Base-by-base conservation (phyloP, 1,284 basidiomycete species). In the Naganishia albida region DNA sequence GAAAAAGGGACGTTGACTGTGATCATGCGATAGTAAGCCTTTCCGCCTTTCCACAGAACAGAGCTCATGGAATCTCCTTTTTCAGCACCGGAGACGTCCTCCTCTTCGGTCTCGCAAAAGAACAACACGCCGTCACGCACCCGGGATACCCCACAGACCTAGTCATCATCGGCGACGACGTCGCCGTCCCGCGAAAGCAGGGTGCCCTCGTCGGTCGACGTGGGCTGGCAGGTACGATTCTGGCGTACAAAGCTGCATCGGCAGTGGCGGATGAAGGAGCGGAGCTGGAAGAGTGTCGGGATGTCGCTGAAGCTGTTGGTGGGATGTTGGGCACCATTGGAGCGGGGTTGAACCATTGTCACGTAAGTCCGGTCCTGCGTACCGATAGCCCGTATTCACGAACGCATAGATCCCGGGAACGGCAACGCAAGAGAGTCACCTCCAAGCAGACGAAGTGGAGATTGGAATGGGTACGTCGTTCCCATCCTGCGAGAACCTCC, bases 161-260 rank as follows among this genome's bases (percentile, higher is more conserved):
- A 68, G 81, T 95, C 46, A 84, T 93, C 66, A 92, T 96, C 13
- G 91, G 88, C 8, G 93, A 97, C 76, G 93, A 97, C 76, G 91
- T 94, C 16, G 87, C 91, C 1, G 93, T 97, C 16, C 88, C 89
- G 2, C 84, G 83, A 69, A 68, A 74, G 59, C 79, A 80, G 68
- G 80, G 79, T 13, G 70, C 71, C 20, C 75, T 80, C 44, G 79
- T 80, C 44, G 79, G 80, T n/a, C 71, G 79, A 56, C 69, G 91
- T 75, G 92, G 92, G 59, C 84, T 94, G 8, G 91, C 92, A 0
- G 93, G 93, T 1, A 93, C 91, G 1, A 87, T 92, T 7, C 80
- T 97, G 12, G 90, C 93, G 0, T 95, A 96, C 83, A 97, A 97
- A 81, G 85, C 94, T 52, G 91, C 91, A 1, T 90, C 91, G 42